Evolutionary conservation across 202 grass and related monocot genomes (phyloP).

Genomic region (Brachypodium distachyon): DNA sequence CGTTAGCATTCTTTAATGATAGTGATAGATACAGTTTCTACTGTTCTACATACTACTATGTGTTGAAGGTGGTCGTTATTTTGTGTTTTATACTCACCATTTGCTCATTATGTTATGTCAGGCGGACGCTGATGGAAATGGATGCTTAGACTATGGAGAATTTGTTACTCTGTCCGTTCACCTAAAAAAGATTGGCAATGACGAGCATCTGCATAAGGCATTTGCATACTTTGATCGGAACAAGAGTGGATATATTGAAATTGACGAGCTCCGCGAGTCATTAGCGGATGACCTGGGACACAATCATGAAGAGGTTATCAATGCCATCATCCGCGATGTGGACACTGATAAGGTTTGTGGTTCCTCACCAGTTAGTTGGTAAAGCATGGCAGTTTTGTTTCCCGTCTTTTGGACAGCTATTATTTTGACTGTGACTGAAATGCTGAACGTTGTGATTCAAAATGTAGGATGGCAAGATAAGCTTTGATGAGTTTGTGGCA

Average conservation of each 20-base stretch:
- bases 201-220: constrained; percentile 81
- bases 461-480: constrained; percentile 67
- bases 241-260: constrained; percentile 77
- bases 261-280: constrained; percentile 58
- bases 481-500: constrained; percentile 76
- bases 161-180: constrained; percentile 85
- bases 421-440: background rate
- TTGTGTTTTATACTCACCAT: constrained; percentile 24
- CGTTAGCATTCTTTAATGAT: background rate
- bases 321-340: constrained; percentile 78
- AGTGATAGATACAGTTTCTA: background rate
- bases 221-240: constrained; percentile 88
- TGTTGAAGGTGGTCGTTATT: background rate
- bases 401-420: background rate
- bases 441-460: background rate
- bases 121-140: constrained; percentile 87
- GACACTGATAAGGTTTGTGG: constrained; percentile 90
- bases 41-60: background rate
- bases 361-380: background rate
- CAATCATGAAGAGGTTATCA: constrained; percentile 73
- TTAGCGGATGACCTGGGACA: constrained; percentile 64
- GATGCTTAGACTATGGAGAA: constrained; percentile 70
- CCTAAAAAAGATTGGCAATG: constrained; percentile 66
- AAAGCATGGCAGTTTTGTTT: background rate
- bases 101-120: constrained; percentile 36